These are phyloP conservation scores for Sicyos baderoa DNA, from an alignment of 306 rosid genomes.

Conservation along the genomic window DNA sequence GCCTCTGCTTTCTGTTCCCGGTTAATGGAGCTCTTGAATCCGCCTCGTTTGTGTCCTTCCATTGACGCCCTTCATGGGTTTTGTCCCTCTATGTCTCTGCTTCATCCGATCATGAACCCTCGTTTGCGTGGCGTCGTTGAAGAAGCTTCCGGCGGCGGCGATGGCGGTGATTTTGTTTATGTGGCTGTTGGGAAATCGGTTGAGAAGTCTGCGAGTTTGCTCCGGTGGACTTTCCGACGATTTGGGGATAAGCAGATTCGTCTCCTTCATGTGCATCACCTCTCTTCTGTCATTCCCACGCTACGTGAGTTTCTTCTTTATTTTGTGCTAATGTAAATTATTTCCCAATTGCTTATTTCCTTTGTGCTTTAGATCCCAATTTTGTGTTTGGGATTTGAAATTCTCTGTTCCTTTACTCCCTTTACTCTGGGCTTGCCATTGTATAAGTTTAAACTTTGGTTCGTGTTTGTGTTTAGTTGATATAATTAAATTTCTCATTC, in stretches of 20 bases:
- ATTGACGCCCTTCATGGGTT: conserved; percentile 28
- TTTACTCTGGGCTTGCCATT: no score
- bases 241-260: conserved; percentile 40
- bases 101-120: conserved; percentile 23
- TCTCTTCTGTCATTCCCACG: conserved; percentile 68
- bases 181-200: conserved; percentile 67
- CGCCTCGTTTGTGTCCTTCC: conserved; percentile 22
- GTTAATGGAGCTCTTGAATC: conserved; percentile 56
- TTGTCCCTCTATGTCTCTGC: conserved; percentile 27
- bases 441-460: background rate
- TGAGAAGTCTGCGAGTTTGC: conserved; percentile 45
- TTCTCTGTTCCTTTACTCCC: no score
- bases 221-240: conserved; percentile 48
- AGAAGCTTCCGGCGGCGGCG: background rate
- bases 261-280: conserved; percentile 60
- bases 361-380: no score
- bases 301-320: conserved; percentile 35
- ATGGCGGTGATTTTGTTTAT: conserved; percentile 29
- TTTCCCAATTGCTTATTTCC: no score
- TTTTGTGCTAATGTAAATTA: no score
- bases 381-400: no score
- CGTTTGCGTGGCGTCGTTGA: conserved; percentile 28
- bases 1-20: background rate
- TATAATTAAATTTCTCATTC: no score
- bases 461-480: background rate